Evolutionary conservation across 108 stramenopile species (phyloP).

Genomic region (Aurantiochytrium sp.): DNA sequence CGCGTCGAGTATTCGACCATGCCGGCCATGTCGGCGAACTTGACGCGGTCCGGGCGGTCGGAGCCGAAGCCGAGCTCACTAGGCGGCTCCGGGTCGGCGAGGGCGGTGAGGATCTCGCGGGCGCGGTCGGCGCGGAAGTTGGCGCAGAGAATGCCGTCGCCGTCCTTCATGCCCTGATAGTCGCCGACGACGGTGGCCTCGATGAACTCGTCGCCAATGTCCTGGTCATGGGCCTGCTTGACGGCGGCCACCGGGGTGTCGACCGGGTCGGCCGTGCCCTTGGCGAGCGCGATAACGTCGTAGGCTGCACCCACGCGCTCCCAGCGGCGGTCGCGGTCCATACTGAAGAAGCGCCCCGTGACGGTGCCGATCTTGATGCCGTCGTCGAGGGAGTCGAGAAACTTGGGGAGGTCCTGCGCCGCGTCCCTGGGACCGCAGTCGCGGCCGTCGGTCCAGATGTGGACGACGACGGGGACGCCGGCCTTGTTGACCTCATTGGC

Average conservation of each 20-base stretch:
- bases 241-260: not conserved
- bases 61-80: conserved; percentile 12
- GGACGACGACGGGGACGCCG: conserved; percentile 17
- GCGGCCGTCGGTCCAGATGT: conserved; percentile 11
- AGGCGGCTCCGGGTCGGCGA: conserved; percentile 5
- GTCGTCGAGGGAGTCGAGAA: not conserved
- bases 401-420: not conserved
- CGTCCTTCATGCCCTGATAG: conserved; percentile 21
- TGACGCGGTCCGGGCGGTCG: conserved; percentile 1
- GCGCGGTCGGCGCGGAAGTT: conserved; percentile 32
- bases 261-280: not conserved
- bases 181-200: not conserved
- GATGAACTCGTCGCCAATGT: not conserved
- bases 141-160: not conserved
- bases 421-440: not conserved
- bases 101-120: conserved; percentile 13
- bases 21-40: not conserved
- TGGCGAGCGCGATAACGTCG: not conserved
- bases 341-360: not conserved
- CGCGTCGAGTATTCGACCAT: conserved; percentile 6
- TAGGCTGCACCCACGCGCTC: conserved; percentile 19
- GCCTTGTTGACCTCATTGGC: conserved; percentile 5
- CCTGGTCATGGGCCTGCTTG: conserved; percentile 23
- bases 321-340: conserved; percentile 29
- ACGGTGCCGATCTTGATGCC: conserved; percentile 2